Evolutionary conservation across 371 early-diverging fungal genomes (phyloP).

Genomic region (Syncephalastrum monosporum): DNA sequence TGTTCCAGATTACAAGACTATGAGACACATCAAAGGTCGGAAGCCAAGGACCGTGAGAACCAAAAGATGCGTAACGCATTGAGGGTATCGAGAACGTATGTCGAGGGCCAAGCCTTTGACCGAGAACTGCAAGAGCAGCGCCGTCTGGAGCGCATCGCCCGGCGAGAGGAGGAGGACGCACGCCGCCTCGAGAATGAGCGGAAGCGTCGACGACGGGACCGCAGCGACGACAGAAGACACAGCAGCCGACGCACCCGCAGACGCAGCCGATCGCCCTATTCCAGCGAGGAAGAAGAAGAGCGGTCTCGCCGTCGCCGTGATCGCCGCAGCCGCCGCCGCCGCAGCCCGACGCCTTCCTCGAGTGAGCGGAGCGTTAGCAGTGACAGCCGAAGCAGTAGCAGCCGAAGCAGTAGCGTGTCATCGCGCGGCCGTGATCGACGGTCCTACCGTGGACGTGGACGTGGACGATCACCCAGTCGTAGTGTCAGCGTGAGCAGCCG

Average conservation of each 20-base stretch:
- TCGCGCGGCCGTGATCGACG: constrained; percentile 10
- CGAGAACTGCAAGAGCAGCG: constrained; percentile 67
- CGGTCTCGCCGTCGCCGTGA: no score
- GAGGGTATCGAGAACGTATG: constrained; percentile 64
- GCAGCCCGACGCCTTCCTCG: constrained; percentile 11
- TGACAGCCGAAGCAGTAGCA: constrained; percentile 12
- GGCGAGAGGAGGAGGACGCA: constrained; percentile 35
- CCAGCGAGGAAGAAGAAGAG: no score
- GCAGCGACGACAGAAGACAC: constrained; percentile 10
- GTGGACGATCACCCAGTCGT: constrained; percentile 9
- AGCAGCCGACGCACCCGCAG: constrained; percentile 15
- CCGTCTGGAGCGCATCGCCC: constrained; percentile 48
- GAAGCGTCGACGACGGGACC: constrained; percentile 18
- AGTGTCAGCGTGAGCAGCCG: constrained; percentile 13
- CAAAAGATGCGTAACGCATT: constrained; percentile 67
- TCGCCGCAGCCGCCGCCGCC: constrained; percentile 11
- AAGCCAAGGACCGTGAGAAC: constrained; percentile 72
- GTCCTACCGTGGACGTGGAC: constrained; percentile 4
- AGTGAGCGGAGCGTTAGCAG: constrained; percentile 17
- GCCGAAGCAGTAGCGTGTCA: constrained; percentile 1
- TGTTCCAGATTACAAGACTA: constrained; percentile 30
- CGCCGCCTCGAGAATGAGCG: constrained; percentile 23
- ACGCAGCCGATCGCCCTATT: constrained; percentile 10
- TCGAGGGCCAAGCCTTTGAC: constrained; percentile 85
- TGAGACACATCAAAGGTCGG: constrained; percentile 73